Base-by-base conservation (phyloP, 2,329 filamentous ascomycete species). In the Colletotrichum musae region DNA sequence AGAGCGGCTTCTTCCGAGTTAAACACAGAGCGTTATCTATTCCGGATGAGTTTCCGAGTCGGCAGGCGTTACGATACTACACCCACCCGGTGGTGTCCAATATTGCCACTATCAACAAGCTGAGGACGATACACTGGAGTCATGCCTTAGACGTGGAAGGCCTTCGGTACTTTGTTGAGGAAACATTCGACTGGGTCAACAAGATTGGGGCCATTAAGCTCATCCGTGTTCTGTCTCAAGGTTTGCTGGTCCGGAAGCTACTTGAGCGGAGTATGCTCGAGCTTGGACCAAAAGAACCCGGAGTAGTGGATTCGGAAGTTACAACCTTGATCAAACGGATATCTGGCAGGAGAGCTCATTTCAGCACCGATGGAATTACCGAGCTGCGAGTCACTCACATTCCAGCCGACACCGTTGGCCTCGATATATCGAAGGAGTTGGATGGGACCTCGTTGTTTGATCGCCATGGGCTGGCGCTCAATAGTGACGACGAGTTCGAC, bases 121-220 rank as follows among this genome's bases (percentile, higher is more conserved):
- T 95, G 21, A 84, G 80, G 2, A 82, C 83, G 0, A 83, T 93
- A 48, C 80, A 82, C 10, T 94, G 92, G 89, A 87, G 91, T 64
- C 82, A 83, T 51, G 82, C 87, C 0, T 84, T 96, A 18, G 89
- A 97, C 73, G 84, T 93, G 13, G 75, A 82, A 4, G 89, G 88
- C 0, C 80, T 99, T 43, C 88, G 95, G 43, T 85, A 87, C 15
- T 98, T 97, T 77, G 88, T 91, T 0, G 86, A 87, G 1, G 91
- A 97, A 71, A 92, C 91, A 0, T 97, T 99, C 73, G 94, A 95
- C 68, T 99, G 96, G 96, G 89, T 87, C 5, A 92, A 91, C 74
- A 88, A 91, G 32, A 87, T 87, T 58, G 95, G 95, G 0, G 94
- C 95, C 16, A 88, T 92, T 75, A 97, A 97, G 76, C 93, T 97